phyloP scores from a whole-genome alignment of 2,329 filamentous ascomycete species.

The Apiospora phragmitis region DNA sequence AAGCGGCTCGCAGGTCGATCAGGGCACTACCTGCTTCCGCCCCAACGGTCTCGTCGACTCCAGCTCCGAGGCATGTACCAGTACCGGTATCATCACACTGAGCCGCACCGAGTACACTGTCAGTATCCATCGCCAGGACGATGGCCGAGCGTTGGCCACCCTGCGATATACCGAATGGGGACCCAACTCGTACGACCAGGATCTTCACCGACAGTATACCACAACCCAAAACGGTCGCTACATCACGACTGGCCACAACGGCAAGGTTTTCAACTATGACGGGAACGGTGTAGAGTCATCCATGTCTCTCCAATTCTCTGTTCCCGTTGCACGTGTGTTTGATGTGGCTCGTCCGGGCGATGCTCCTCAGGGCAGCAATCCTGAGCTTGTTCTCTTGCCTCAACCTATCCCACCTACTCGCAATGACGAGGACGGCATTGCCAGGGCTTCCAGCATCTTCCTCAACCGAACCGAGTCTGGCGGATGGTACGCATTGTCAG shows the following conservation, averaged over 20 bases:
- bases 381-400: conserved; percentile 79
- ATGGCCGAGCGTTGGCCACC: conserved; percentile 77
- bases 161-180: conserved; percentile 94
- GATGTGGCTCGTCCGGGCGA: conserved; percentile 78
- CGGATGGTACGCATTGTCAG: conserved; percentile 93
- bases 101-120: conserved; percentile 90
- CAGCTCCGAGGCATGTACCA: conserved; percentile 74
- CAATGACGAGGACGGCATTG: conserved; percentile 49
- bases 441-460: conserved; percentile 69
- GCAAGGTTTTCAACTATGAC: conserved; percentile 79
- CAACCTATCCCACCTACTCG: conserved; percentile 71
- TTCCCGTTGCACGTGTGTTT: conserved; percentile 84
- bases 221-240: conserved; percentile 83
- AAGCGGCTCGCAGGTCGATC: conserved; percentile 64
- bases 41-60: conserved; percentile 64
- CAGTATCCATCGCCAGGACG: conserved; percentile 74
- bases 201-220: conserved; percentile 81
- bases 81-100: conserved; percentile 77
- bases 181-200: conserved; percentile 86
- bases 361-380: conserved; percentile 61
- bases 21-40: conserved; percentile 73
- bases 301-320: conserved; percentile 69
- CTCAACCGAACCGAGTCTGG: conserved; percentile 85
- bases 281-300: conserved; percentile 58
- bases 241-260: conserved; percentile 84